A percentile compares a stretch with the other conserved stretches of the same genome.
Conservation (phyloP, 352 stramenopile species). For the Globisporangium acanthophoron region DNA sequence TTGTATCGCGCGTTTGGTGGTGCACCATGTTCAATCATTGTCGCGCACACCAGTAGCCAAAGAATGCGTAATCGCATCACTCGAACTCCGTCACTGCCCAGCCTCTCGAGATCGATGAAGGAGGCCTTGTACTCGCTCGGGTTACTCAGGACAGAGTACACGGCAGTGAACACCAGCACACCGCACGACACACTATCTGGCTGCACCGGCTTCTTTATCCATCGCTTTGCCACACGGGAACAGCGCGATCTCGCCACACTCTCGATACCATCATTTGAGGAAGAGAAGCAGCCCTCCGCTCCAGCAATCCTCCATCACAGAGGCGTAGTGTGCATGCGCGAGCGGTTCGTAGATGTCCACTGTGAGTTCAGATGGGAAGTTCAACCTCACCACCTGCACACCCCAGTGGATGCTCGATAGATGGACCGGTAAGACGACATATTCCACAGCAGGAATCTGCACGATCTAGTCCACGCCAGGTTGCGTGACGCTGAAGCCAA, state of each 20-base stretch:
- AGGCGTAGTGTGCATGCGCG: neutral
- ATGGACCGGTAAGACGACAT: neutral
- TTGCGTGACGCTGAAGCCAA: neutral
- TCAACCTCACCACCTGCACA: neutral
- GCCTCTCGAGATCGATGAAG: neutral
- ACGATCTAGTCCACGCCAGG: neutral
- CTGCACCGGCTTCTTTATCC: neutral
- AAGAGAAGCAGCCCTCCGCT: neutral
- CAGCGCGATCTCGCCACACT: neutral
- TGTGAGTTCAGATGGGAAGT: neutral
- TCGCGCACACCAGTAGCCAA: neutral
- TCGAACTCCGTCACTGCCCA: neutral
- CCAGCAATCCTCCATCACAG: neutral
- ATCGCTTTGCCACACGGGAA: neutral
- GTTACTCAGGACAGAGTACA: neutral
- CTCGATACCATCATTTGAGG: neutral
- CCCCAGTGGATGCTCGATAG: neutral
- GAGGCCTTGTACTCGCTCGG: neutral
- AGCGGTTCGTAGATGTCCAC: neutral
- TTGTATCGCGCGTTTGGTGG: neutral
- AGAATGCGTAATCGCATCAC: conserved; percentile 1
- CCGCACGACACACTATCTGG: neutral
- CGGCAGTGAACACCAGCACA: neutral
- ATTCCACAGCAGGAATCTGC: neutral
- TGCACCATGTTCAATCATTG: neutral